Conservation (phyloP, 2,329 filamentous ascomycete species). For the Didymella segeticola region DNA sequence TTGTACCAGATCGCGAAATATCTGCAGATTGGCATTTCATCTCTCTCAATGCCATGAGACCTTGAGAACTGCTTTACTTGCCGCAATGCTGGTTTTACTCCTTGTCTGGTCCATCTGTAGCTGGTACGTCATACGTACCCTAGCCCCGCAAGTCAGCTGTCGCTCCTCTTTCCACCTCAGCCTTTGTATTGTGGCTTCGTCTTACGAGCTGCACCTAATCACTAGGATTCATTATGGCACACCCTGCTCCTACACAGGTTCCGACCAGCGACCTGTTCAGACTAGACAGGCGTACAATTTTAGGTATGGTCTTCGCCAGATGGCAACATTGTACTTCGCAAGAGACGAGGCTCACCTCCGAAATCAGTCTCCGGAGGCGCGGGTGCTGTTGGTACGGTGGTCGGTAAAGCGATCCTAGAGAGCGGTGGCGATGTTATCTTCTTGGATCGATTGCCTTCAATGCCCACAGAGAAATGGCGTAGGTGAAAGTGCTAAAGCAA, state of each 20-base stretch:
- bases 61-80: too few species aligned
- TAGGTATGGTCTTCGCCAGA: constrained; percentile 20
- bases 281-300: constrained; percentile 30
- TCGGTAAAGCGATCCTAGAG: constrained; percentile 34
- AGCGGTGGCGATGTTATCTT: constrained; percentile 36
- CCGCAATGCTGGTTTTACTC: too few species aligned
- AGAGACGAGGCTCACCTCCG: neutral
- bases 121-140: neutral
- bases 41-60: too few species aligned
- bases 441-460: constrained; percentile 19
- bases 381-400: constrained; percentile 32
- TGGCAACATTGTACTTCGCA: neutral
- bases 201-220: too few species aligned
- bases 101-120: too few species aligned
- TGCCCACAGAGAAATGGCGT: constrained; percentile 1
- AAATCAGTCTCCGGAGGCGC: constrained; percentile 36
- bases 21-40: too few species aligned
- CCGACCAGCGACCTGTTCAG: constrained; percentile 32
- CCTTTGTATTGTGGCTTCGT: too few species aligned
- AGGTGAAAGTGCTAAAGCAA: neutral
- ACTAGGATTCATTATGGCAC: constrained; percentile 16
- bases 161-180: neutral
- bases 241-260: constrained; percentile 23
- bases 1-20: too few species aligned
- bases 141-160: neutral